Evolutionary conservation across 495 filamentous ascomycete genomes (phyloP).

Genomic region (Tuber melanosporum): DNA sequence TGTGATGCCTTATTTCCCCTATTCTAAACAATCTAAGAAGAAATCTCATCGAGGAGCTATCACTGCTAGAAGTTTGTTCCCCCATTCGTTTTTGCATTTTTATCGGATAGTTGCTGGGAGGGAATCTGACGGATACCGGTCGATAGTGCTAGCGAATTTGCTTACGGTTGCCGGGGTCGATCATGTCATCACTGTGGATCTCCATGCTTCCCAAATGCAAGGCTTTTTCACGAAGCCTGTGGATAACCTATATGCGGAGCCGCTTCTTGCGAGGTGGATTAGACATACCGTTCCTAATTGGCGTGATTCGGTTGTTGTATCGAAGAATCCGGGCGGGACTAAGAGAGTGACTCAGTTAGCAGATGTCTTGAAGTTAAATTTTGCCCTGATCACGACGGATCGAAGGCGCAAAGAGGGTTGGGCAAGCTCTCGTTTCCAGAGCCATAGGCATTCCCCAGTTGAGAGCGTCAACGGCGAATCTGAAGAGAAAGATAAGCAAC

Average conservation of each 20-base stretch:
- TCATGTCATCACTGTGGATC: slow-evolving; percentile 94
- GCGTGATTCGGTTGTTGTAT: slow-evolving; percentile 89
- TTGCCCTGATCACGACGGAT: slow-evolving; percentile 94
- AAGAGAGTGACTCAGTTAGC: slow-evolving; percentile 95
- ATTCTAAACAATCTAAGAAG: slow-evolving; percentile 98
- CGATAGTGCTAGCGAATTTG: slow-evolving; percentile 76
- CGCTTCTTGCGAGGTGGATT: slow-evolving; percentile 93
- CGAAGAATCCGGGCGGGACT: slow-evolving; percentile 95
- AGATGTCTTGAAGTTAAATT: slow-evolving; percentile 93
- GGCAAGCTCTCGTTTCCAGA: slow-evolving; percentile 43
- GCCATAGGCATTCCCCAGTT: slow-evolving; percentile 38
- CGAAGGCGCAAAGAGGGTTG: slow-evolving; percentile 59
- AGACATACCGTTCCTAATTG: slow-evolving; percentile 76
- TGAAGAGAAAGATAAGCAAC: slow-evolving; percentile 7
- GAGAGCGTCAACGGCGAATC: slow-evolving; percentile 38
- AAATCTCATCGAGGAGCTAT: slow-evolving; percentile 95
- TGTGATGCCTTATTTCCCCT: slow-evolving; percentile 97
- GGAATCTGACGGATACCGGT: neutral
- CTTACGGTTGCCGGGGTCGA: slow-evolving; percentile 87
- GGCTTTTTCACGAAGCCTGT: slow-evolving; percentile 98
- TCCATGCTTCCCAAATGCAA: slow-evolving; percentile 97
- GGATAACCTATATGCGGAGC: slow-evolving; percentile 94
- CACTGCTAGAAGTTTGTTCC: slow-evolving; percentile 63
- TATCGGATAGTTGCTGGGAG: slow-evolving; percentile 3
- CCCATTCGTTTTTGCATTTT: slow-evolving; percentile 5